These are phyloP conservation scores for Heterobasidion parviporum DNA, from an alignment of 1,284 basidiomycete genomes.

Conservation along the genomic window DNA sequence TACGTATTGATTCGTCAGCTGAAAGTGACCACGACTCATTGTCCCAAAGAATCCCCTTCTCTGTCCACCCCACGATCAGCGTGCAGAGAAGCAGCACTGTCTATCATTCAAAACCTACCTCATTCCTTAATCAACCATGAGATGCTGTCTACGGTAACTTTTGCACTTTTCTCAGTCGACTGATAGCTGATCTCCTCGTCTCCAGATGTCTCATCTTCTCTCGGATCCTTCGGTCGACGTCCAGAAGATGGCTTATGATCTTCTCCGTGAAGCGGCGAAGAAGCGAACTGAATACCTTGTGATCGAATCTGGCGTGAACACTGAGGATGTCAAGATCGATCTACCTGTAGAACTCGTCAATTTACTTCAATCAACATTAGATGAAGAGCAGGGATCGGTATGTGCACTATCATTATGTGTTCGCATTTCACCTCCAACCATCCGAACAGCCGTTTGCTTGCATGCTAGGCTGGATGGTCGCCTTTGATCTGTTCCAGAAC, in stretches of 20 bases:
- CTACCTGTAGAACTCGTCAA: conserved; percentile 63
- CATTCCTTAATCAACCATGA: conserved; percentile 53
- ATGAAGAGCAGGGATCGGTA: conserved; percentile 28
- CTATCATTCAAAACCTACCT: conserved; percentile 62
- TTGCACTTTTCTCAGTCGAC: background rate
- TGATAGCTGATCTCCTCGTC: background rate
- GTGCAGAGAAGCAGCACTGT: conserved; percentile 61
- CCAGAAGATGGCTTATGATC: conserved; percentile 62
- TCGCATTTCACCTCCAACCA: background rate
- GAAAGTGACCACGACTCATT: background rate
- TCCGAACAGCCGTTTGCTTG: conserved; percentile 47
- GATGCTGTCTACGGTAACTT: conserved; percentile 52
- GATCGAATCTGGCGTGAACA: conserved; percentile 77
- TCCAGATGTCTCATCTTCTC: conserved; percentile 69
- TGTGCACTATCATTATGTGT: conserved; percentile 5
- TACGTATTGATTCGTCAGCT: conserved; percentile 21
- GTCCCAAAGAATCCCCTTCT: conserved; percentile 23
- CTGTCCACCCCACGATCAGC: conserved; percentile 53
- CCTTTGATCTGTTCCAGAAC: conserved; percentile 82
- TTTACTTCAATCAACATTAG: conserved; percentile 45
- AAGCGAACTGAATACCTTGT: conserved; percentile 74
- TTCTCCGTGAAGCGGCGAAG: conserved; percentile 56
- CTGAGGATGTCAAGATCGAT: conserved; percentile 39
- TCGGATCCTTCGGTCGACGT: conserved; percentile 58
- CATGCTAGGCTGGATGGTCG: conserved; percentile 86